Evolutionary conservation across 2,329 filamentous ascomycete genomes (phyloP).

Genomic region (Plectosphaerella cucumerina): DNA sequence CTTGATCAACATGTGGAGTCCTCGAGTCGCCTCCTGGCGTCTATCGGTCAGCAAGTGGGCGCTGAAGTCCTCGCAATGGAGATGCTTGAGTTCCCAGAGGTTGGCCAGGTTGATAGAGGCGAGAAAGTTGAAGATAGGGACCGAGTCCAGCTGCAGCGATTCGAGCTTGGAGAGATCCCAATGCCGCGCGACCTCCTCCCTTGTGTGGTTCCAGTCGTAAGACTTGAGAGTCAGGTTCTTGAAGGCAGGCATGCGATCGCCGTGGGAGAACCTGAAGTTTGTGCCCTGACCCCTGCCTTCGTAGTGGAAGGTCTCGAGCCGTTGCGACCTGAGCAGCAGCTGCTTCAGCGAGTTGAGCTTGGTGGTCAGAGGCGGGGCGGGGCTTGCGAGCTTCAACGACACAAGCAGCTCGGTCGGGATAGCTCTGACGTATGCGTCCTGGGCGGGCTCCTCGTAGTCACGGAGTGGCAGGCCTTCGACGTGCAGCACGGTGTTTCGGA

Average conservation of each 20-base stretch:
- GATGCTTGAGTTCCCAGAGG: constrained; percentile 28
- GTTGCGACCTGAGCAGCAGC: constrained; percentile 30
- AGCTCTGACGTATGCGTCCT: constrained; percentile 29
- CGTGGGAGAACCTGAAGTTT: constrained; percentile 32
- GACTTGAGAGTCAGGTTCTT: constrained; percentile 35
- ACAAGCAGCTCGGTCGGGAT: constrained; percentile 33
- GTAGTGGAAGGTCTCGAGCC: constrained; percentile 35
- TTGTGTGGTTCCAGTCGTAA: constrained; percentile 44
- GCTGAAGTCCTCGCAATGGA: constrained; percentile 42
- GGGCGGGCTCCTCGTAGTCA: constrained; percentile 27
- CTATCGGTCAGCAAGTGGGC: constrained; percentile 30
- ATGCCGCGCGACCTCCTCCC: constrained; percentile 30
- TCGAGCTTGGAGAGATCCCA: constrained; percentile 43
- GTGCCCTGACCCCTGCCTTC: constrained; percentile 40
- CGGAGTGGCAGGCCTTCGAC: constrained; percentile 37
- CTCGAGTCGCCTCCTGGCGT: constrained; percentile 32
- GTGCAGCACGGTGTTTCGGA: constrained; percentile 26
- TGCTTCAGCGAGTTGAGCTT: constrained; percentile 36
- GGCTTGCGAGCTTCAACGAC: constrained; percentile 34
- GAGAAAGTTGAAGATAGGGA: constrained; percentile 41
- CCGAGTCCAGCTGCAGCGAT: constrained; percentile 35
- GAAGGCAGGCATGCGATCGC: constrained; percentile 39
- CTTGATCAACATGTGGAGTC: constrained; percentile 33
- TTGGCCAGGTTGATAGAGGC: constrained; percentile 31
- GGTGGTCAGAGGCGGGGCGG: constrained; percentile 35